Base-by-base conservation (phyloP, 2,329 filamentous ascomycete species). In the Fusarium devonianum region DNA sequence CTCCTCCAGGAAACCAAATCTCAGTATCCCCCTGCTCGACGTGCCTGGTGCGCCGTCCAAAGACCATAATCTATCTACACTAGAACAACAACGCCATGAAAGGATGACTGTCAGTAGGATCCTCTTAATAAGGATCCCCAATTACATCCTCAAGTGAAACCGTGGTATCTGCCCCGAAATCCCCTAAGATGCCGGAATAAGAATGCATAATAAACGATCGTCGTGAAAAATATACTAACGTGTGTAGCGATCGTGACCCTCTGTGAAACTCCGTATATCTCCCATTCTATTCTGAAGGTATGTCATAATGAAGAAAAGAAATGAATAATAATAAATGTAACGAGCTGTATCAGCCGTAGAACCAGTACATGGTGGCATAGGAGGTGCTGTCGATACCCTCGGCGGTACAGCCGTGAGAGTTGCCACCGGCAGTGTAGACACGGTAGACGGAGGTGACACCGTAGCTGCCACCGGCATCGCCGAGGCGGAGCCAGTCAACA, bases 341-440 rank as follows among this genome's bases (percentile, higher is more conserved):
- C 4, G 10, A 3, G 1, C 23, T 18, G 14, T 21, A 33, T 66
- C 68, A 74, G 14, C 69, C 75, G 60, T 75, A 85, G 65, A 84
- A 77, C 81, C 81, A 85, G 71, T 85, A 85, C 58, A 74, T 75
- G n/a, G 82, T 73, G 1, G 80, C 63, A 65, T 85, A 85, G 3
- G 77, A 75, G 18, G 82, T 77, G 67, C 80, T 84, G 62, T 79
- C 74, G 13, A 63, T 52, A 30, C 75, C 72, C n/a, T 69, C 70
- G 2, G 67, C 69, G 33, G 55, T 53, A 66, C 82, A 85, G 4
- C 71, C 61, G 61, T 77, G 67, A 1, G 75, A 65, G 53, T 53
- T 68, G 16, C 82, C 82, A 3, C 81, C 82, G 11, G 79, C 75
- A 1, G 82, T 84, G 49, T 74, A 56, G 34, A 85, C 81, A 35